A percentile compares a stretch with the other conserved stretches of the same genome.
Evolutionary conservation across 2,329 filamentous ascomycete species (phyloP).

Genomic region (Fusarium drepaniforme): DNA sequence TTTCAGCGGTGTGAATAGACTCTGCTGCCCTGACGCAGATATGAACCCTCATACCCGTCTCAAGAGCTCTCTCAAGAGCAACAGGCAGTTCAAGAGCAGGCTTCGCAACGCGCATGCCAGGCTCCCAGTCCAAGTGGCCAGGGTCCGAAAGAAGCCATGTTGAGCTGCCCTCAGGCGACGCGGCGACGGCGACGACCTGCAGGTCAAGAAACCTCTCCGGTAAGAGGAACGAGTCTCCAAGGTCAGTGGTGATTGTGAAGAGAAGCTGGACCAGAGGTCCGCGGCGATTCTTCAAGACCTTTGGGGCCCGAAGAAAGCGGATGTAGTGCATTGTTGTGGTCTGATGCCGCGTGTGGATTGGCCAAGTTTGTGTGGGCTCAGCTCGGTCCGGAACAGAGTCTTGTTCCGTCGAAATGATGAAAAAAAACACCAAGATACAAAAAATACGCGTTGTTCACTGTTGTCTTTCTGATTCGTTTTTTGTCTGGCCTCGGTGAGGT

Average conservation of each 20-base stretch:
- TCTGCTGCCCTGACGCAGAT: conserved; percentile 46
- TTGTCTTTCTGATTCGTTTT: conserved; percentile 3
- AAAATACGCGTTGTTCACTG: background rate
- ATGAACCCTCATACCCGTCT: conserved; percentile 41
- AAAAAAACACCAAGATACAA: background rate
- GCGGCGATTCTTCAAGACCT: conserved; percentile 46
- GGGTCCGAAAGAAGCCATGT: conserved; percentile 43
- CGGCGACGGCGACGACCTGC: conserved; percentile 49
- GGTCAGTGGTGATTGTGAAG: conserved; percentile 68
- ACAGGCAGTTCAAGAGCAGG: conserved; percentile 45
- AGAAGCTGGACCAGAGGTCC: conserved; percentile 56
- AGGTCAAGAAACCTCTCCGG: conserved; percentile 60
- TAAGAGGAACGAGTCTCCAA: conserved; percentile 67
- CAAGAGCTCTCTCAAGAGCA: conserved; percentile 42
- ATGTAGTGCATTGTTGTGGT: conserved; percentile 66
- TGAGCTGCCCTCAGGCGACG: conserved; percentile 31
- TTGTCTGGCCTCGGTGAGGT: conserved; percentile 5
- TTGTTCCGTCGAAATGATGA: background rate
- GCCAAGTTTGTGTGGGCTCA: background rate
- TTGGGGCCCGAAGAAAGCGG: conserved; percentile 63
- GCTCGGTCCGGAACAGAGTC: background rate
- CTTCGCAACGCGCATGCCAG: conserved; percentile 57
- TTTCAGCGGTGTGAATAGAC: conserved; percentile 42
- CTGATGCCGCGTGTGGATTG: background rate
- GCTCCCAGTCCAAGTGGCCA: conserved; percentile 46